A percentile compares a stretch with the other conserved stretches of the same genome.
Evolutionary conservation across 495 filamentous ascomycete genomes (phyloP).

Genomic region (Platismatia glauca): DNA sequence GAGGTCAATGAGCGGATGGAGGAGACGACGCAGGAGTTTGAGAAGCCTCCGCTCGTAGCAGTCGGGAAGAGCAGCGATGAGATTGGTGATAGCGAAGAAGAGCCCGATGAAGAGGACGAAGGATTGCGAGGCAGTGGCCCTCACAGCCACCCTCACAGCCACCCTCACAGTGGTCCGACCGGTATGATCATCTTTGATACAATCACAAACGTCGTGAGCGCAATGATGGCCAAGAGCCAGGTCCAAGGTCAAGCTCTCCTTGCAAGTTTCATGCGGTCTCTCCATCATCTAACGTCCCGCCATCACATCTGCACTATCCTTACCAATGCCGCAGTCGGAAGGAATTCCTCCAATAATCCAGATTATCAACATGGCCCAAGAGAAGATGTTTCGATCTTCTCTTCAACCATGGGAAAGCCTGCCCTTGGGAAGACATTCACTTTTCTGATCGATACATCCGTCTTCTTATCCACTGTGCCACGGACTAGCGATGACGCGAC

Average conservation of each 20-base stretch:
- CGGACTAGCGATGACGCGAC: slow-evolving; percentile 18
- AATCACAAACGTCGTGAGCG: slow-evolving; percentile 19
- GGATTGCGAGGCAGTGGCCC: neutral
- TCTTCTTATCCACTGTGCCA: slow-evolving; percentile 19
- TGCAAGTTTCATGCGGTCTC: slow-evolving; percentile 23
- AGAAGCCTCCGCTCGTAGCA: neutral
- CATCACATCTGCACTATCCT: slow-evolving; percentile 22
- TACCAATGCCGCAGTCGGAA: slow-evolving; percentile 18
- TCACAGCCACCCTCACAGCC: neutral
- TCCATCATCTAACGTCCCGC: slow-evolving; percentile 21
- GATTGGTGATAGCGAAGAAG: slow-evolving; percentile 11
- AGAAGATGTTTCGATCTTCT: slow-evolving; percentile 21
- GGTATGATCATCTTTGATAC: slow-evolving; percentile 24
- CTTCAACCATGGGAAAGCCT: slow-evolving; percentile 21
- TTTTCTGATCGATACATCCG: slow-evolving; percentile 20
- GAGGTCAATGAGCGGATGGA: slow-evolving; percentile 17
- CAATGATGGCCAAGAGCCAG: slow-evolving; percentile 17
- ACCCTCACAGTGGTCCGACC: slow-evolving; percentile 3
- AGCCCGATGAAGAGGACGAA: slow-evolving; percentile 9
- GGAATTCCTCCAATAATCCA: slow-evolving; percentile 3
- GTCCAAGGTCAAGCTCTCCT: slow-evolving; percentile 25
- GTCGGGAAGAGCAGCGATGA: neutral
- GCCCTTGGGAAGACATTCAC: slow-evolving; percentile 23
- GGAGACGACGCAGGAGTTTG: neutral
- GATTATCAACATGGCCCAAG: slow-evolving; percentile 9